Evolutionary conservation across 768 basidiomycete species (phyloP).

Genomic region (Boletus pseudopeckii): DNA sequence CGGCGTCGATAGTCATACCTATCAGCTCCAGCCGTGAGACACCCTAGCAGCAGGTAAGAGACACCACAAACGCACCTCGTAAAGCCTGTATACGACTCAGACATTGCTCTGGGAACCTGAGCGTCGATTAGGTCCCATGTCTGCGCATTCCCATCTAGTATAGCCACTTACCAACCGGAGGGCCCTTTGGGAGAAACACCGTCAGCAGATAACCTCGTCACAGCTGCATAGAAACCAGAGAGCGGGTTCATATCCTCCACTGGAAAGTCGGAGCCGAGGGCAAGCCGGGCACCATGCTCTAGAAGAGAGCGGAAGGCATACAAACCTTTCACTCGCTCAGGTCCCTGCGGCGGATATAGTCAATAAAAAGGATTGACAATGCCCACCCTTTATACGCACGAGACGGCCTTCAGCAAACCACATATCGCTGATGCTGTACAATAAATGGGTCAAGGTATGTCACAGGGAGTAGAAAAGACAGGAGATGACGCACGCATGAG

Average conservation of each 20-base stretch:
- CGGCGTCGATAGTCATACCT: slow-evolving; percentile 88
- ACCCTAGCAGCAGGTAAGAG: not conserved
- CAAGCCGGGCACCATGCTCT: slow-evolving; percentile 62
- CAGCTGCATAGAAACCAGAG: slow-evolving; percentile 82
- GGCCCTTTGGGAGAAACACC: slow-evolving; percentile 81
- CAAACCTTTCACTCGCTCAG: slow-evolving; percentile 76
- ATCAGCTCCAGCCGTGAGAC: not conserved
- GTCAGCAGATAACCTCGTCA: slow-evolving; percentile 65
- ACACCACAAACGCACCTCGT: slow-evolving; percentile 42
- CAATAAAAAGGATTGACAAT: not conserved
- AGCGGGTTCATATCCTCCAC: slow-evolving; percentile 87
- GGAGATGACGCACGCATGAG: slow-evolving; percentile 61
- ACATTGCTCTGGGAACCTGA: slow-evolving; percentile 80
- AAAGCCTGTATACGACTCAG: slow-evolving; percentile 76
- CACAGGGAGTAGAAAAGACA: not conserved
- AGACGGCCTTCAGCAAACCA: slow-evolving; percentile 83
- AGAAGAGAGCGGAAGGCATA: slow-evolving; percentile 83
- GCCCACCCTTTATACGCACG: slow-evolving; percentile 38
- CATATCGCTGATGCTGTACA: slow-evolving; percentile 74
- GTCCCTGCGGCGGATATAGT: slow-evolving; percentile 47
- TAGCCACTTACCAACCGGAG: slow-evolving; percentile 65
- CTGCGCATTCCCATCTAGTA: not conserved
- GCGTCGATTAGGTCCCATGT: not conserved
- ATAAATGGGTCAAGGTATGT: not conserved
- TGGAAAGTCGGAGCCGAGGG: slow-evolving; percentile 86